phyloP scores from a whole-genome alignment of 805 yeast species.

The Osmozyma mogii region DNA sequence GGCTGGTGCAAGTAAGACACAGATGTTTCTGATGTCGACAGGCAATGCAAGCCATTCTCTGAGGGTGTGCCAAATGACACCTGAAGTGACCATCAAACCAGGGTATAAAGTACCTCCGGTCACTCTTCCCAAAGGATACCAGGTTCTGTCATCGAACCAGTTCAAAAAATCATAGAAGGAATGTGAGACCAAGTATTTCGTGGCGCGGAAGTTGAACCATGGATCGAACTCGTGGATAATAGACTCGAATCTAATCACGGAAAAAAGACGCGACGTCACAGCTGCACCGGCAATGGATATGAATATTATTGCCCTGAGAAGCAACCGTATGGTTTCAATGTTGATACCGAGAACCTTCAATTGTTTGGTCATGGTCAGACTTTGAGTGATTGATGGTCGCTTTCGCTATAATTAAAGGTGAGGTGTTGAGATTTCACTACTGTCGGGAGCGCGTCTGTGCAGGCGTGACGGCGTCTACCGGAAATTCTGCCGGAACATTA shows the following conservation, averaged over 20 bases:
- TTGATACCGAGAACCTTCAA: slow-evolving; percentile 23
- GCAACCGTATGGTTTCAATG: slow-evolving; percentile 30
- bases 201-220: slow-evolving; percentile 94
- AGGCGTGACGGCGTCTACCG: too few species aligned
- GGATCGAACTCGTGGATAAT: slow-evolving; percentile 98
- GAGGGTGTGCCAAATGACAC: slow-evolving; percentile 73
- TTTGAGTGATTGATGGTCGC: too few species aligned
- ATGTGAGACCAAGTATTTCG: slow-evolving; percentile 79
- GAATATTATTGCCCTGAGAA: slow-evolving; percentile 62
- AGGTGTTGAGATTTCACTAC: too few species aligned
- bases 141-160: slow-evolving; percentile 98
- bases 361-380: too few species aligned
- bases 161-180: slow-evolving; percentile 87
- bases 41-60: slow-evolving; percentile 63
- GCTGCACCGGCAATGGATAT: slow-evolving; percentile 85
- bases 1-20: slow-evolving; percentile 95
- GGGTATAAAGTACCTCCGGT: slow-evolving; percentile 99
- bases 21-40: slow-evolving; percentile 87
- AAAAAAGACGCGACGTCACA: slow-evolving; percentile 81
- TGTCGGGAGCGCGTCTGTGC: too few species aligned
- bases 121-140: slow-evolving; percentile 99
- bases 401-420: too few species aligned
- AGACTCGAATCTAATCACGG: slow-evolving; percentile 93
- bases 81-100: slow-evolving; percentile 97
- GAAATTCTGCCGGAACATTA: too few species aligned